Evolutionary conservation across 164 flowering plant species (phyloP).

Genomic region (Santalum album): DNA sequence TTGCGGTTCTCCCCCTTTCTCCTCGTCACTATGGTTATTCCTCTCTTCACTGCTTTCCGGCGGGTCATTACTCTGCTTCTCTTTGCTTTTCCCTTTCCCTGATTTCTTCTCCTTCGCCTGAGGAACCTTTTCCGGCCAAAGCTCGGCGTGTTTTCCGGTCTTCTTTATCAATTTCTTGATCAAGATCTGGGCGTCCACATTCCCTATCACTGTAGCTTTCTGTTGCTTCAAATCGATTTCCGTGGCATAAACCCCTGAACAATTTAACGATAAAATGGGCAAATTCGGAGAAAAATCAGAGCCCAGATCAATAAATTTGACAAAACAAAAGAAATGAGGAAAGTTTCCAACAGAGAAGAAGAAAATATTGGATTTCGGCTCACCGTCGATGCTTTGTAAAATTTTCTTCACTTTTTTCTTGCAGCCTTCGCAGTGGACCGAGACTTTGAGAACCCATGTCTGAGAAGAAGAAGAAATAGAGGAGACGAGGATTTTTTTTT

Average conservation of each 20-base stretch:
- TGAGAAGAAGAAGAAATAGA: constrained; percentile 12
- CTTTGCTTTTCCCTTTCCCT: constrained; percentile 22
- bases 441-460: constrained; percentile 78
- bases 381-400: constrained; percentile 63
- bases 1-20: constrained; percentile 16
- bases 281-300: no score
- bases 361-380: neutral
- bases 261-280: neutral
- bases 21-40: neutral
- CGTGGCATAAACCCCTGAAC: constrained; percentile 38
- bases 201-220: constrained; percentile 36
- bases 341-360: neutral
- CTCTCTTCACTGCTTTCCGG: constrained; percentile 11
- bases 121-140: constrained; percentile 41
- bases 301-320: no score
- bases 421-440: constrained; percentile 80
- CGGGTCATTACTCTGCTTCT: constrained; percentile 13
- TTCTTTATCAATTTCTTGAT: constrained; percentile 39
- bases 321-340: no score
- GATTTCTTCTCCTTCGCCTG: constrained; percentile 16
- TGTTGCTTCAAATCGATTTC: constrained; percentile 44
- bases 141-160: constrained; percentile 47
- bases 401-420: constrained; percentile 72
- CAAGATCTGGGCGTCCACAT: constrained; percentile 34
- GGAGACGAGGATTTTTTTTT: no score